Evolutionary conservation across 2,329 filamentous ascomycete genomes (phyloP).

Genomic region (Ceratocystis colombiana): DNA sequence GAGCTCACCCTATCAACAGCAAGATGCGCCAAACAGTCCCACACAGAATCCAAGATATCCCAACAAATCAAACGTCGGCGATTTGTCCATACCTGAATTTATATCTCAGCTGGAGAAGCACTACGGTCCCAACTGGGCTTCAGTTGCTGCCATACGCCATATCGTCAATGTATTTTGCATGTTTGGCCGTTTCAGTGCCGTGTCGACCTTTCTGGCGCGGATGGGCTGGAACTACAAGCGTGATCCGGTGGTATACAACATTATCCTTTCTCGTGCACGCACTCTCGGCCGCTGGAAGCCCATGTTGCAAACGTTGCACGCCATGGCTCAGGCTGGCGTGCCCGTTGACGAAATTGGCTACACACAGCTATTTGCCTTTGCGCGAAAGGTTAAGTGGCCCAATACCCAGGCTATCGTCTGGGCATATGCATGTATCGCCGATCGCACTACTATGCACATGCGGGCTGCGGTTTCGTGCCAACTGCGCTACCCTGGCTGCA

Average conservation of each 20-base stretch:
- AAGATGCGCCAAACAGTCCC: not conserved
- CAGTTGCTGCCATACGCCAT: slow-evolving; percentile 32
- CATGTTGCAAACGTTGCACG: slow-evolving; percentile 1
- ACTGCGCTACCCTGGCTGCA: slow-evolving; percentile 21
- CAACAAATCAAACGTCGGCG: not conserved
- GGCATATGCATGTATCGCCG: slow-evolving; percentile 31
- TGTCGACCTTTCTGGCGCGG: slow-evolving; percentile 1
- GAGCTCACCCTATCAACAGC: not conserved
- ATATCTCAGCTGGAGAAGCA: slow-evolving; percentile 35
- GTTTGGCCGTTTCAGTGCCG: slow-evolving; percentile 30
- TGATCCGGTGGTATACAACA: slow-evolving; percentile 21
- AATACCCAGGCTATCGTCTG: slow-evolving; percentile 32
- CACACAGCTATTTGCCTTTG: slow-evolving; percentile 20
- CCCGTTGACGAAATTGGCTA: slow-evolving; percentile 14
- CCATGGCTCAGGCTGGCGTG: not conserved
- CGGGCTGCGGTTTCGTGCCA: slow-evolving; percentile 28
- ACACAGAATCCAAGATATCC: not conserved
- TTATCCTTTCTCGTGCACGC: slow-evolving; percentile 21
- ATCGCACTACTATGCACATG: slow-evolving; percentile 30
- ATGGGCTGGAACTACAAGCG: slow-evolving; percentile 4
- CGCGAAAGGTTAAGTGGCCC: slow-evolving; percentile 24
- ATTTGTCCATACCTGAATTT: slow-evolving; percentile 30
- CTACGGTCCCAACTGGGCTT: slow-evolving; percentile 42
- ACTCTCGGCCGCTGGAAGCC: slow-evolving; percentile 7
- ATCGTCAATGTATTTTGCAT: slow-evolving; percentile 38